Base-by-base conservation (phyloP, 345 rosid species). In the Anastatica hierochuntica region DNA sequence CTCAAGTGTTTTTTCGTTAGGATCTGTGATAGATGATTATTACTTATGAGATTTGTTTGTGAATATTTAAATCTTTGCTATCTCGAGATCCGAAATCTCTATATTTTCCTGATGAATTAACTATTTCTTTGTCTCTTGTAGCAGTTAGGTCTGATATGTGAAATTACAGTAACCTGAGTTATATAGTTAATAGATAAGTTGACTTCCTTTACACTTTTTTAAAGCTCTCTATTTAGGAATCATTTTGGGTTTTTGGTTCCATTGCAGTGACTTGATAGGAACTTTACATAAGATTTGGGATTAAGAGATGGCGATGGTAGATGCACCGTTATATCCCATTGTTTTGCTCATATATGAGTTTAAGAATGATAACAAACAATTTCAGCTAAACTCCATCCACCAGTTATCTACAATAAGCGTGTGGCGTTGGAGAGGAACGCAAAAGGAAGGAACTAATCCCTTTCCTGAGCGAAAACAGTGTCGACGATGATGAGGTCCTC, bases 371-470 rank as follows among this genome's bases (percentile, higher is more conserved):
- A 95, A 90, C 64, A 90, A 87, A 40, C 98, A 90, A 72, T 88
- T 90, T 11, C 79, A 96, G 1, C 58, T 90, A 70, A 84, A 84
- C 76, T 87, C 98, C 0, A 90, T 90, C 39, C 84, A 92, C 14
- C 76, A 92, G 47, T 64, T 90, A 16, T 87, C 98, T 24, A 90
- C 98, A 0, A 90, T 90, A 31, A n/a, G 96, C 96, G 2, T 89
- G 92, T 36, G 98, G 96, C 12, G 95, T 90, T 36, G 96, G 98
- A 14, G 98, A 90, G 72, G 98, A 90, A 41, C 75, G 95, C 43
- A 87, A 95, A 0, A 74, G 98, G 49, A 90, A 82, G 76, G 98
- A 90, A 60, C 57, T 90, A 36, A 84, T 90, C 46, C 98, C 98
- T 0, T 90, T 90, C 57, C 58, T 87, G 53, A 79, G 92, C 14